A percentile compares a stretch with the other conserved stretches of the same genome.
Evolutionary conservation across 768 basidiomycete species (phyloP).

Genomic region (Crepidotus variabilis): DNA sequence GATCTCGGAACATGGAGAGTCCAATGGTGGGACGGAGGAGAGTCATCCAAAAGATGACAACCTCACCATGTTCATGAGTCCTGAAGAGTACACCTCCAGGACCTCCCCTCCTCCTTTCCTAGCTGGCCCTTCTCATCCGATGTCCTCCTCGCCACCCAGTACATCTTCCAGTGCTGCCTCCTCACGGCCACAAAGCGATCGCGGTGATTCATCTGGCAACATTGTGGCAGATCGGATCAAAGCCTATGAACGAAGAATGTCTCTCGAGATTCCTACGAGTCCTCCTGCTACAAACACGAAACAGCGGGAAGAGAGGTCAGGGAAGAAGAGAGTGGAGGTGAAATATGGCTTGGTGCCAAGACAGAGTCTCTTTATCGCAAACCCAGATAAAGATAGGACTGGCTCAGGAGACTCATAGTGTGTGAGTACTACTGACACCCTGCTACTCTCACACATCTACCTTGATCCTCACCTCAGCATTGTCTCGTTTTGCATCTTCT

Average conservation of each 20-base stretch:
- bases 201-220: constrained; percentile 7
- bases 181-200: constrained; percentile 5
- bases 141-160: not conserved
- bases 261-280: constrained; percentile 35
- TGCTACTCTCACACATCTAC: too few relatives aligned
- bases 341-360: constrained; percentile 67
- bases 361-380: constrained; percentile 66
- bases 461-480: too few relatives aligned
- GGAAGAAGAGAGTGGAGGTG: constrained; percentile 33
- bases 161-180: constrained; percentile 3
- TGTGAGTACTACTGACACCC: too few relatives aligned
- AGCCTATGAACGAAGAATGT: constrained; percentile 56
- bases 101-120: constrained; percentile 2
- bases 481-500: too few relatives aligned
- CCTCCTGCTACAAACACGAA: constrained; percentile 36
- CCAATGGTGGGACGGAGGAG: not conserved
- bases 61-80: constrained; percentile 26
- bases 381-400: constrained; percentile 46
- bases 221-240: constrained; percentile 47
- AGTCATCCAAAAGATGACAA: constrained; percentile 7
- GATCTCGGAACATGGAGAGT: constrained; percentile 13
- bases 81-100: constrained; percentile 23
- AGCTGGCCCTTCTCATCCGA: constrained; percentile 1
- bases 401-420: constrained; percentile 1
- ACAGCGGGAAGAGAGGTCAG: constrained; percentile 37